Conservation (phyloP, 805 yeast species). For the Lipomyces lipofer region DNA sequence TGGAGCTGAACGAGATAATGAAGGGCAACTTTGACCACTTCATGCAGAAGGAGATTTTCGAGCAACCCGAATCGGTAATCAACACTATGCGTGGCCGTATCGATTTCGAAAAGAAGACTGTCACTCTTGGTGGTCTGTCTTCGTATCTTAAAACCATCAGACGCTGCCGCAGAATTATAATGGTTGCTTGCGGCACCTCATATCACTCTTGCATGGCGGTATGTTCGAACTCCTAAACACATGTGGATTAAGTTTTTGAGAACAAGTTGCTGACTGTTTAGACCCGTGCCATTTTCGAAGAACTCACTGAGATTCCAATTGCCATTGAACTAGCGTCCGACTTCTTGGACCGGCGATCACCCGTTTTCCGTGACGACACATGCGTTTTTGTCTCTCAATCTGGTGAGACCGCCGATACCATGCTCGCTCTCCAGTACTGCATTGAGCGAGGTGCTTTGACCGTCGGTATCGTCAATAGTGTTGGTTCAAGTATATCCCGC, state of each 20-base stretch:
- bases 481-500: slow-evolving; percentile 95
- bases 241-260: no score
- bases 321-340: slow-evolving; percentile 92
- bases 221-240: no score
- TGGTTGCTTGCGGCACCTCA: slow-evolving; percentile 99
- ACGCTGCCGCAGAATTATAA: slow-evolving; percentile 90
- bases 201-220: slow-evolving; percentile 94
- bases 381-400: slow-evolving; percentile 97
- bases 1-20: slow-evolving; percentile 97
- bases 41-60: slow-evolving; percentile 98
- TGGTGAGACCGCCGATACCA: slow-evolving; percentile 98
- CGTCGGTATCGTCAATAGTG: slow-evolving; percentile 95
- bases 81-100: slow-evolving; percentile 99
- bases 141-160: slow-evolving; percentile 83
- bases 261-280: no score
- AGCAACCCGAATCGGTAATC: slow-evolving; percentile 97
- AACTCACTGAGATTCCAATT: slow-evolving; percentile 91
- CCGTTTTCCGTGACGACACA: slow-evolving; percentile 98
- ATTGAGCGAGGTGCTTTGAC: slow-evolving; percentile 96
- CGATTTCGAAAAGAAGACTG: slow-evolving; percentile 76
- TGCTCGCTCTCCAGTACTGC: slow-evolving; percentile 93
- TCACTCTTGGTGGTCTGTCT: slow-evolving; percentile 87
- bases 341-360: slow-evolving; percentile 89
- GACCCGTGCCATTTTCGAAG: slow-evolving; percentile 94
- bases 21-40: slow-evolving; percentile 94